phyloP scores from a whole-genome alignment of 305 asterid species.

The Fraxinus sp. region DNA sequence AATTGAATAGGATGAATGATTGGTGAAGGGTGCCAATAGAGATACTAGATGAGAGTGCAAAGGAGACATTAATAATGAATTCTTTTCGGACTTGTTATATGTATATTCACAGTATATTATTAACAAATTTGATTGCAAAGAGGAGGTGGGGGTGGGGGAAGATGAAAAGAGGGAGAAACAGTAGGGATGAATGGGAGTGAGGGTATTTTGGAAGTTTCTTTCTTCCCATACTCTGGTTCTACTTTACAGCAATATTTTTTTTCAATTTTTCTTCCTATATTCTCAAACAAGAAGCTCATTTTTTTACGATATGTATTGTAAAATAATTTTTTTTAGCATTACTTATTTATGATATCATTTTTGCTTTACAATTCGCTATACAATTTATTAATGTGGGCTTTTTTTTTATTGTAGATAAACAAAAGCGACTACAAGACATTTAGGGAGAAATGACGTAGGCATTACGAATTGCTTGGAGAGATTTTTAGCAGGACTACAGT shows the following conservation, averaged over 20 bases:
- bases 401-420: too few species aligned
- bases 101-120: background rate
- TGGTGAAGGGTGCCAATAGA: slow-evolving; percentile 1
- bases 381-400: too few species aligned
- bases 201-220: slow-evolving; percentile 10
- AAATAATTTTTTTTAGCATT: too few species aligned
- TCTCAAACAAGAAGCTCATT: background rate
- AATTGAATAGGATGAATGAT: slow-evolving; percentile 17
- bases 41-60: background rate
- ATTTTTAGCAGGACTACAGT: too few species aligned
- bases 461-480: too few species aligned
- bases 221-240: background rate
- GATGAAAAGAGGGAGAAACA: background rate
- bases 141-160: background rate
- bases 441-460: too few species aligned
- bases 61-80: background rate
- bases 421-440: too few species aligned
- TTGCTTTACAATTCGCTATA: too few species aligned
- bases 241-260: background rate
- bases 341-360: too few species aligned
- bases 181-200: slow-evolving; percentile 3
- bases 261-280: background rate
- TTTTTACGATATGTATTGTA: too few species aligned
- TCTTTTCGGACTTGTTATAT: background rate
- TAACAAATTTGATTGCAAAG: background rate